A percentile compares a stretch with the other conserved stretches of the same genome.
These are phyloP conservation scores for Spinacia oleracea DNA, from an alignment of 179 eudicot species.

Conservation along the genomic window DNA sequence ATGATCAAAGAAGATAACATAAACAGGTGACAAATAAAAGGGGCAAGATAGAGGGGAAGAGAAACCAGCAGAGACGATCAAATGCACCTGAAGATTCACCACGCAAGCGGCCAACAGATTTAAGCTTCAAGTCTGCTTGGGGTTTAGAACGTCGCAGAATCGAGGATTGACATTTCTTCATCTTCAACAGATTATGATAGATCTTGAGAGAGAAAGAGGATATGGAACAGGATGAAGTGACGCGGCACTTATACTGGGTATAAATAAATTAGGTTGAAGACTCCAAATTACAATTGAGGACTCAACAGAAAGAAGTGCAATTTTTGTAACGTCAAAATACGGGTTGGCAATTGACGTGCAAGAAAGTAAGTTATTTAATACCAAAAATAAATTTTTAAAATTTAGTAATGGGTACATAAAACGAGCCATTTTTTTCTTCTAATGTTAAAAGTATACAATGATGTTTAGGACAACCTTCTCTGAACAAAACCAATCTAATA, in stretches of 20 bases:
- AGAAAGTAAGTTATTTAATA: conserved; percentile 21
- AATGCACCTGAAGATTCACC: conserved; percentile 30
- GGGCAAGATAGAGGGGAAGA: not conserved
- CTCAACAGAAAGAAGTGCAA: conserved; percentile 3
- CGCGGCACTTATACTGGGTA: conserved; percentile 1
- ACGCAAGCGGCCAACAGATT: not conserved
- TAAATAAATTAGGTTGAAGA: not conserved
- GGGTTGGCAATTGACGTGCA: not conserved
- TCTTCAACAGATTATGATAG: conserved; percentile 10
- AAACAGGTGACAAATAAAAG: not conserved
- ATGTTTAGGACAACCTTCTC: not conserved
- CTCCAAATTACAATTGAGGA: not conserved
- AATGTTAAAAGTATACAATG: not conserved
- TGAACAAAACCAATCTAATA: not conserved
- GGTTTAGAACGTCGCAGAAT: not conserved
- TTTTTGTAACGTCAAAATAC: conserved; percentile 10
- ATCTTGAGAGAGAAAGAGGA: conserved; percentile 15
- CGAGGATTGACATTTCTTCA: conserved; percentile 11
- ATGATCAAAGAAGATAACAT: conserved; percentile 12
- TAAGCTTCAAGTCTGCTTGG: not conserved
- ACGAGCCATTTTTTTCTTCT: not conserved
- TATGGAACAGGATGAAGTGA: conserved; percentile 1
- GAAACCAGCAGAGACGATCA: not conserved
- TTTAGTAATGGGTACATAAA: not conserved
- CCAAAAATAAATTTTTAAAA: not conserved